Conservation (phyloP, 106 monocot genomes). For the Acanthochlamys bracteata region DNA sequence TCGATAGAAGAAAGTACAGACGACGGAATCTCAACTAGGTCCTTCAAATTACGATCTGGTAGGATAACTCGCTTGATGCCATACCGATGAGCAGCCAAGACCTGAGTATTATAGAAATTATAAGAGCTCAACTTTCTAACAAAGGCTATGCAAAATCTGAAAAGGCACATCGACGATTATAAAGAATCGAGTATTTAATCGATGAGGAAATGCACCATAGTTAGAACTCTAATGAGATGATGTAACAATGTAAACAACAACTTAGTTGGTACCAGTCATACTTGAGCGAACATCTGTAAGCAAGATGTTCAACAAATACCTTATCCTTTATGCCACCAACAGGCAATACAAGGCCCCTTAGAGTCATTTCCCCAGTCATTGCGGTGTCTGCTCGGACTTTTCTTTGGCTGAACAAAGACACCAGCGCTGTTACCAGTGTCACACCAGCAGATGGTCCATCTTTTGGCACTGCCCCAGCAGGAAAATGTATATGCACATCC, state of each 20-base stretch:
- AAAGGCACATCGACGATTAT: too few relatives aligned
- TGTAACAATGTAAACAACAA: not conserved
- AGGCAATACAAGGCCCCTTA: slow-evolving; percentile 87
- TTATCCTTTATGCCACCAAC: slow-evolving; percentile 97
- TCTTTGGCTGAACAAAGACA: slow-evolving; percentile 83
- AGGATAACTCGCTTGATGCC: slow-evolving; percentile 97
- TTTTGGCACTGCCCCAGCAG: slow-evolving; percentile 96
- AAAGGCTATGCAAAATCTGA: not conserved
- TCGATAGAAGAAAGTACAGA: slow-evolving; percentile 67
- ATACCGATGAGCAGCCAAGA: slow-evolving; percentile 87
- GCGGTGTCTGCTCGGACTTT: slow-evolving; percentile 88
- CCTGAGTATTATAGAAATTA: slow-evolving; percentile 28
- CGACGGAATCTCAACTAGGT: slow-evolving; percentile 82
- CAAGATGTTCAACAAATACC: slow-evolving; percentile 21
- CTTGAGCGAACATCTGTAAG: not conserved
- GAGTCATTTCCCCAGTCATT: slow-evolving; percentile 97
- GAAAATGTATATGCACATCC: slow-evolving; percentile 98
- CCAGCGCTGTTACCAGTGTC: slow-evolving; percentile 90
- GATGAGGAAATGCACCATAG: too few relatives aligned
- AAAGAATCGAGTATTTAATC: too few relatives aligned
- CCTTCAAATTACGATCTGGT: slow-evolving; percentile 82
- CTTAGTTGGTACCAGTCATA: too few relatives aligned
- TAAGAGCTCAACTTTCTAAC: not conserved
- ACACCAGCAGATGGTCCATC: slow-evolving; percentile 99
- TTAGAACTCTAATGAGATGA: not conserved